Evolutionary conservation across 768 basidiomycete genomes (phyloP), one percentile per base, ranked within the genome.

Genomic region (Obba rivulosa): DNA sequence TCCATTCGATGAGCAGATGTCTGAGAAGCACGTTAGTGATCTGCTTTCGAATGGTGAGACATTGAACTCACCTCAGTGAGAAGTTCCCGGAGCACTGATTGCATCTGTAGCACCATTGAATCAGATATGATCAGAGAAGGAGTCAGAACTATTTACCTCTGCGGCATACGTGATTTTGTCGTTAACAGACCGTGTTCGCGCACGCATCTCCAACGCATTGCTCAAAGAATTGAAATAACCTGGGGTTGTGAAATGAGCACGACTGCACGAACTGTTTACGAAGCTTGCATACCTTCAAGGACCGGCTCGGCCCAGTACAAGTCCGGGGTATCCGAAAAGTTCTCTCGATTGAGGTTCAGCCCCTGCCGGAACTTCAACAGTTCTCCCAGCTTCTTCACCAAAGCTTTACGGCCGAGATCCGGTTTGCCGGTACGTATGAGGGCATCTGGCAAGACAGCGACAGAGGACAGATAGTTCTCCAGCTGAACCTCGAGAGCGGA

Each of bases 291-390:
- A 83, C 89, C 75, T 71, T 97, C 94, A 4, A 97, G 74, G 52
- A 85, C 87, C 0, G 93, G 91, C 61, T 96, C 91, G 16, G 86
- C 77, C 94, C 95, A 98, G 63, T 96, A 93, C 56, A 97, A 85
- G 65, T 96, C 88, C 0, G 89, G 91, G 1, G 84, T 82, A 59
- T 94, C 92, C 41, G 83, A 82, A 59, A 92, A 90, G 58, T 92
- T 94, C 62, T 92, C 87, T 39, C 86, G 74, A 58, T 88, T 92
- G 45, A 97, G 78, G 58, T 96, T 97, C 23, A 96, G 72, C 20
- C 89, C 84, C 68, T 97, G 95, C 38, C 95, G 76, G 64, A 97
- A 90, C 58, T 84, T 85, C 78, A 97, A 85, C 46, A 98, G 73
- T 60, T 88, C 82, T 9, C 95, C 95, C 2, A 97, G 75, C 65